phyloP scores from a whole-genome alignment of 176 grass and related monocot species.

The Eragrostis curvula region DNA sequence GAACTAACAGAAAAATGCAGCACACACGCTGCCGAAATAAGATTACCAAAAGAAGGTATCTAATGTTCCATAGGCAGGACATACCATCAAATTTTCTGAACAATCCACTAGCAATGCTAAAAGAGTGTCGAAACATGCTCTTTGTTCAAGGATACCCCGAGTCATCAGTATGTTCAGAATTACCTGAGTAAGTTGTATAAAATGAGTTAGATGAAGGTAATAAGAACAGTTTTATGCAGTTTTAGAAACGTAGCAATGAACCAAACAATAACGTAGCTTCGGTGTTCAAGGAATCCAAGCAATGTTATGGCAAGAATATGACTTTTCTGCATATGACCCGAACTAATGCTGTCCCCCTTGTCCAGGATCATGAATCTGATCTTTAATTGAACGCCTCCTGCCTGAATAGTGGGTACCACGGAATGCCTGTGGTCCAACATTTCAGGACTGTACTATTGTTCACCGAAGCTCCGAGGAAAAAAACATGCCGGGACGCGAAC shows the following conservation, averaged over 20 bases:
- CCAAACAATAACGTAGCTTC: background rate
- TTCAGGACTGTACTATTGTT: background rate
- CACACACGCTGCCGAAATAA: background rate
- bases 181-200: conserved; percentile 37
- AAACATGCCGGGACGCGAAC: background rate
- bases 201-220: background rate
- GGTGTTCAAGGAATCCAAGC: background rate
- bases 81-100: conserved; percentile 51
- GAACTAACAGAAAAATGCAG: background rate
- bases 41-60: background rate
- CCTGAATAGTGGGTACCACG: too few species aligned
- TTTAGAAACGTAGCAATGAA: background rate
- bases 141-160: conserved; percentile 53
- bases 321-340: background rate
- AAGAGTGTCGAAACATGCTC: conserved; percentile 62
- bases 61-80: background rate
- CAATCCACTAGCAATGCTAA: conserved; percentile 54
- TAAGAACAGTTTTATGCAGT: background rate
- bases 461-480: conserved; percentile 4
- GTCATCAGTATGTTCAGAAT: conserved; percentile 56
- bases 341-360: background rate
- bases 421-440: background rate
- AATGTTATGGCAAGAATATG: background rate
- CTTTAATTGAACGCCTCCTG: conserved; percentile 22
- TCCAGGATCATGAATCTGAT: conserved; percentile 6